phyloP scores from a whole-genome alignment of 495 filamentous ascomycete species.

The Umbilicaria muhlenbergii region DNA sequence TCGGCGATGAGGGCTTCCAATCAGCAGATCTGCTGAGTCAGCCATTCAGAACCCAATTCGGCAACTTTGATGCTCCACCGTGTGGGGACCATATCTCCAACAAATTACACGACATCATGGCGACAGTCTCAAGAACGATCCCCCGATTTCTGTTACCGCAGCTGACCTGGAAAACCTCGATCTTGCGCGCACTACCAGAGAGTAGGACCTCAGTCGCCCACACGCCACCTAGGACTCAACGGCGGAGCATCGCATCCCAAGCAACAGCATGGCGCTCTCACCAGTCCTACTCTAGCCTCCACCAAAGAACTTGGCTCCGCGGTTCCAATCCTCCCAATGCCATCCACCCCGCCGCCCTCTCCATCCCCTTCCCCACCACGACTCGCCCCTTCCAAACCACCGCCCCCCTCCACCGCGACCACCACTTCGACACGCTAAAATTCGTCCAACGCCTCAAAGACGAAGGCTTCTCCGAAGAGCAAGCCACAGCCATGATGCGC shows the following conservation, averaged over 20 bases:
- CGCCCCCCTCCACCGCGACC: slow-evolving; percentile 45
- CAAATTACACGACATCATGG: neutral
- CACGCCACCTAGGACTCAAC: too few relatives aligned
- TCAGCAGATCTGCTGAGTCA: too few relatives aligned
- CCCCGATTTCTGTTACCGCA: slow-evolving; percentile 13
- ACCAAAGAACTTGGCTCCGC: neutral
- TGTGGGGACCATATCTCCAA: too few relatives aligned
- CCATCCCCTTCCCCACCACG: neutral
- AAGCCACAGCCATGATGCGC: slow-evolving; percentile 92
- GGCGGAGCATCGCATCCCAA: too few relatives aligned
- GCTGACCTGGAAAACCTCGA: slow-evolving; percentile 7
- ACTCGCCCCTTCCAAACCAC: slow-evolving; percentile 49
- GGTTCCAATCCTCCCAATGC: neutral
- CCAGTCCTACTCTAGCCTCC: neutral
- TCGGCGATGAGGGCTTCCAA: too few relatives aligned
- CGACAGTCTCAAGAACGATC: slow-evolving; percentile 1
- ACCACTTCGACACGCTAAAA: slow-evolving; percentile 97
- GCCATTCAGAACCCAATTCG: too few relatives aligned
- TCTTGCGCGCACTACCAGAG: neutral
- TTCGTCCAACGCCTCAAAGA: slow-evolving; percentile 80
- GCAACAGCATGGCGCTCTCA: too few relatives aligned
- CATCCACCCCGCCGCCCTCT: neutral
- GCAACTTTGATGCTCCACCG: too few relatives aligned
- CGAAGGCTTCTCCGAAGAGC: slow-evolving; percentile 92
- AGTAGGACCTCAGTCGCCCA: too few relatives aligned